Evolutionary conservation across 768 basidiomycete species (phyloP), one percentile per base, ranked within the genome.

Genomic region (Boletus sensibilis): DNA sequence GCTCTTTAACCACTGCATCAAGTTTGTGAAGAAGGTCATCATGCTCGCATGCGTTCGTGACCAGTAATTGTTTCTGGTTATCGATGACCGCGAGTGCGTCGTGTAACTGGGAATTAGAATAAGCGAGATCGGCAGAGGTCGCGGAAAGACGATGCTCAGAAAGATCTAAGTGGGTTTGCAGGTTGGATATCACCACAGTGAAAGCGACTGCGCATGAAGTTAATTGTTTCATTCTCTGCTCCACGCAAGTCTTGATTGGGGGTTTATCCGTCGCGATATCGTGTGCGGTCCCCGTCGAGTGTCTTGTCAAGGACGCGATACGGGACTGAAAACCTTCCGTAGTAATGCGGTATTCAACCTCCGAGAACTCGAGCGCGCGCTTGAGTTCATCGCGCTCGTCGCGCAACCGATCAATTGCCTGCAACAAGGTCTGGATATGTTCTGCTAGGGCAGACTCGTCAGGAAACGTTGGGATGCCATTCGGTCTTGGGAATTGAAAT

Each of bases 351-450:
- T 83, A 82, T 71, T 92, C 90, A 3, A 78, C 75, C 59, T 87
- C 79, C 52, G 87, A 73, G 69, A 91, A 92, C 47, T 87, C 78
- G 14, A 92, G 70, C 52, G 86, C 79, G 7, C 84, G 79, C 49
- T 79, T 79, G 27, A 90, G 76, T 44, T 70, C 74, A 58, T 91
- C 85, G 5, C 89, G 78, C 61, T 92, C 88, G 5, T 69, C 68
- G 5, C 90, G 84, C 44, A 91, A 74, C 34, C 89, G 82, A n/a
- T 84, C 81, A 41, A 89, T 75, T 2, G 88, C 84, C 27, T 69
- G 69, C 48, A 91, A 74, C 23, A 91, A 75, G 38, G 79, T 81
- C 57, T 82, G 82, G 34, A 87, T 75, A 42, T 80, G 72, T 20
- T 63, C 67, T 18, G 80, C 72, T 16, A 73, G 53, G 1, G 63